A percentile compares a stretch with the other conserved stretches of the same genome.
These are phyloP conservation scores for Trichophaea hybrida DNA, from an alignment of 2,329 filamentous ascomycete genomes.

Conservation along the genomic window DNA sequence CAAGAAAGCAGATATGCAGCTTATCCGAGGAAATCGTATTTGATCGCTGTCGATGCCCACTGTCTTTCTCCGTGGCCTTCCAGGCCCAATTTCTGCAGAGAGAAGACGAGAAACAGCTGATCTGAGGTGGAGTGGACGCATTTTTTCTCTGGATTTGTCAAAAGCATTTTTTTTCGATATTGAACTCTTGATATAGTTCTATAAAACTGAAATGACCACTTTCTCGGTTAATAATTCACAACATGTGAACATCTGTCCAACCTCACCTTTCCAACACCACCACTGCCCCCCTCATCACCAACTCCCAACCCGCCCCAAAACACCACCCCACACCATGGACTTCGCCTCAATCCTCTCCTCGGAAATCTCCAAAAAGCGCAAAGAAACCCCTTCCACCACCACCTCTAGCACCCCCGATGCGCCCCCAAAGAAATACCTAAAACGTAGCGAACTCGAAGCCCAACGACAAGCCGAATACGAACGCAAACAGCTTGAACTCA, in stretches of 20 bases:
- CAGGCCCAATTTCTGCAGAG: too few relatives aligned
- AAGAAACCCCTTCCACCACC: conserved; percentile 33
- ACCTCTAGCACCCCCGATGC: conserved; percentile 10
- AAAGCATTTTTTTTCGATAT: too few relatives aligned
- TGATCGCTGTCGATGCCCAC: too few relatives aligned
- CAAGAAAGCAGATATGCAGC: too few relatives aligned
- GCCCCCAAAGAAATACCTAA: conserved; percentile 57
- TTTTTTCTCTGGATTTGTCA: too few relatives aligned
- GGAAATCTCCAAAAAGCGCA: conserved; percentile 67
- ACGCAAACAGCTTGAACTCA: conserved; percentile 62
- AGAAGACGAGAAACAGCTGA: too few relatives aligned
- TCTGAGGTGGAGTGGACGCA: too few relatives aligned
- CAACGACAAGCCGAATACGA: conserved; percentile 66
- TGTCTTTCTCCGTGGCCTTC: too few relatives aligned
- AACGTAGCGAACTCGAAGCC: conserved; percentile 73
- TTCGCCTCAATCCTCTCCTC: conserved; percentile 88
- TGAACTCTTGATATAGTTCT: too few relatives aligned
- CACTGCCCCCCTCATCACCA: not conserved
- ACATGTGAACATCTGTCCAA: not conserved
- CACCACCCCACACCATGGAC: conserved; percentile 49
- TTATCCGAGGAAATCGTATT: too few relatives aligned
- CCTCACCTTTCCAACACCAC: not conserved
- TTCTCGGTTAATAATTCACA: too few relatives aligned
- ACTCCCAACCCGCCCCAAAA: not conserved
- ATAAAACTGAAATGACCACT: too few relatives aligned